phyloP scores from a whole-genome alignment of 2,329 filamentous ascomycete species.

The Colletotrichum sp. region DNA sequence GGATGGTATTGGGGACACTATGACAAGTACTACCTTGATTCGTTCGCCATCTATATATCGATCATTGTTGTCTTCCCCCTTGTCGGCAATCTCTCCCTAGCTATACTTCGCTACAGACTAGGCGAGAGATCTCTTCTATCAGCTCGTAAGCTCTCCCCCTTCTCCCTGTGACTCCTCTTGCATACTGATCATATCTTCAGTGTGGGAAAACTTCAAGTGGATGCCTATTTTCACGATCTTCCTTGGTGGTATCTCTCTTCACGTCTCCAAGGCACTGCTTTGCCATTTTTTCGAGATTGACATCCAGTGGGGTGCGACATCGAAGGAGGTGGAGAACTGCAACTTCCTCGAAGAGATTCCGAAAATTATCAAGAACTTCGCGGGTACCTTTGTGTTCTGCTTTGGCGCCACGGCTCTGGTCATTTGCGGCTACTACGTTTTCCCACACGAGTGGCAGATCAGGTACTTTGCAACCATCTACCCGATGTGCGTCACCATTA shows the following conservation, averaged over 20 bases:
- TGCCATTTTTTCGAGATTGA: conserved; percentile 48
- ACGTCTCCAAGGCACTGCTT: conserved; percentile 45
- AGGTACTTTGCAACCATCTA: conserved; percentile 63
- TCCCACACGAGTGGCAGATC: conserved; percentile 62
- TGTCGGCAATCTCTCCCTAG: conserved; percentile 65
- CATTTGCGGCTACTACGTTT: conserved; percentile 45
- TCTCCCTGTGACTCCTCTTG: conserved; percentile 27
- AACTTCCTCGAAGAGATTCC: conserved; percentile 63
- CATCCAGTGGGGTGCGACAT: conserved; percentile 59
- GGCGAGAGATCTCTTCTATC: conserved; percentile 56
- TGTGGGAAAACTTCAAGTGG: conserved; percentile 68
- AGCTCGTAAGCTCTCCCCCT: conserved; percentile 30
- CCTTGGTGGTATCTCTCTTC: conserved; percentile 48
- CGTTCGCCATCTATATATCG: conserved; percentile 67
- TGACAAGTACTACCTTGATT: conserved; percentile 72
- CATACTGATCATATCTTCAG: not conserved
- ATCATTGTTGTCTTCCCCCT: conserved; percentile 70
- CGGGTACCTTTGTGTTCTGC: conserved; percentile 55
- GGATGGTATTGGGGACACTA: conserved; percentile 74
- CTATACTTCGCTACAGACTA: conserved; percentile 67
- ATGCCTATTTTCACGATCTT: conserved; percentile 57
- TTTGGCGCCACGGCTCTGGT: conserved; percentile 50
- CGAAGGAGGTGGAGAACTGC: conserved; percentile 62
- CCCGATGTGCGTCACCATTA: conserved; percentile 57
- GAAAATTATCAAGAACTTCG: conserved; percentile 59